Base-by-base conservation (phyloP, 139 green algal species). In the Pleodorina starrii region DNA sequence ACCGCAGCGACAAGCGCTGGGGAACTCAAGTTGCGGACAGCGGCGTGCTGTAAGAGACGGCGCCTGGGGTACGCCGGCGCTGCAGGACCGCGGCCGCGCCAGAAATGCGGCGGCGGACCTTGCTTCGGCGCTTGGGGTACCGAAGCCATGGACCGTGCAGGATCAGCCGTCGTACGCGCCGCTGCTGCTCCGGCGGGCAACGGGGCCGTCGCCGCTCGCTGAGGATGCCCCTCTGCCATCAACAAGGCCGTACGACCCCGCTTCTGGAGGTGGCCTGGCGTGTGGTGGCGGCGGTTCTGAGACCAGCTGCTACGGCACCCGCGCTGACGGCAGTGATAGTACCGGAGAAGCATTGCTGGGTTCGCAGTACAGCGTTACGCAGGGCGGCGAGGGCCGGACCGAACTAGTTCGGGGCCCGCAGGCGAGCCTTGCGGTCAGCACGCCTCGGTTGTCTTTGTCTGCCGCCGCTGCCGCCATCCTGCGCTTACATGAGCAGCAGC, bases 101-200 rank as follows among this genome's bases (percentile, higher is more conserved):
- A 66, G 29, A 21, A 7, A 12, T 27, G 7, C 54, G 29, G 5
- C 29, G 25, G 9, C 21, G 54, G 7, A 12, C 54, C 54, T 66
- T 32, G 21, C 9, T 66, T 66, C 54, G 25, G 54, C 54, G 54
- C 54, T 23, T 74, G 63, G 29, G 29, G 63, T 74, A 38, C 29
- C 63, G 4, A 23, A 40, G 54, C 54, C 72, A 17, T 54, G 81
- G 3, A 87, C 51, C 6, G 81, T 87, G 3, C 42, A 87, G 59
- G 81, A 87, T 60, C 81, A 87, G 81, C 60, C 81, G 2, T 87
- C 81, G 16, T 73, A 42, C 27, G 63, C 63, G 32, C 43, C 77
- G 16, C 19, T 87, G 81, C 60, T 77, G 42, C 27, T 36, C 23
- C 57, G 10, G 57, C 57, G n/a, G n/a, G n/a, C n/a, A n/a, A n/a